Percentiles rank a stretch among this genome's conserved stretches.
These are phyloP conservation scores for Trypanosoma melophagium DNA, from an alignment of 208 protist genomes.

Conservation along the genomic window DNA sequence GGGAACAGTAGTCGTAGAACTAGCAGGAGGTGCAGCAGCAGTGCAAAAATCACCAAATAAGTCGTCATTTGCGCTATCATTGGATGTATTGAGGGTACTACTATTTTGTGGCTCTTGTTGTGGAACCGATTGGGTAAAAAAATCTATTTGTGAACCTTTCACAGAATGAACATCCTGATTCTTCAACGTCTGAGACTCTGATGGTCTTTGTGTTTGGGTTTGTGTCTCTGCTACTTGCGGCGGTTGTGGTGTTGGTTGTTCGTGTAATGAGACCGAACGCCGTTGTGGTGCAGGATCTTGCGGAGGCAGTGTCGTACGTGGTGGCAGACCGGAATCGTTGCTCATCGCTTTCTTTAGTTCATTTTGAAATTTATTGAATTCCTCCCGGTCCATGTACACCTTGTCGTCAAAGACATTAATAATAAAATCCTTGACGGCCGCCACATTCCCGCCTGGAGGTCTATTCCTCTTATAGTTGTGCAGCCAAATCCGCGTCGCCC, in stretches of 20 bases:
- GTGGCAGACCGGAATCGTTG: not conserved
- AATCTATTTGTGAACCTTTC: not conserved
- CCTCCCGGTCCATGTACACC: slow-evolving; percentile 37
- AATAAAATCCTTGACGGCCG: slow-evolving; percentile 39
- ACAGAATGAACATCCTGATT: not conserved
- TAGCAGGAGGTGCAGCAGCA: slow-evolving; percentile 27
- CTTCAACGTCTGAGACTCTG: not conserved
- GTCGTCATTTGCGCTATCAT: slow-evolving; percentile 24
- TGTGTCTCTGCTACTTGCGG: not conserved
- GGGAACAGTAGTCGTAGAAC: not conserved
- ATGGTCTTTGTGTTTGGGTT: not conserved
- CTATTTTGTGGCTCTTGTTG: not conserved
- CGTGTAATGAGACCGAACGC: not conserved
- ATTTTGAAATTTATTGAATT: slow-evolving; percentile 36
- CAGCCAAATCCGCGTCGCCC: slow-evolving; percentile 60
- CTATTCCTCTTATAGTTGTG: slow-evolving; percentile 35
- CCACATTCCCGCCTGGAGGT: slow-evolving; percentile 45
- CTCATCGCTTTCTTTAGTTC: slow-evolving; percentile 28
- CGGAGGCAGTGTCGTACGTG: not conserved
- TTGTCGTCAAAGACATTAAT: slow-evolving; percentile 44
- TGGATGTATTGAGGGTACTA: not conserved
- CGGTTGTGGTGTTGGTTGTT: not conserved
- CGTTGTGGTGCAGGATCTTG: not conserved
- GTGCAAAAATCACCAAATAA: slow-evolving; percentile 56
- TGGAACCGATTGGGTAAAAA: not conserved